Percentiles rank a stretch among this genome's conserved stretches.
phyloP scores from a whole-genome alignment of 2,329 filamentous ascomycete genomes.

The Akanthomyces dipterigenus region DNA sequence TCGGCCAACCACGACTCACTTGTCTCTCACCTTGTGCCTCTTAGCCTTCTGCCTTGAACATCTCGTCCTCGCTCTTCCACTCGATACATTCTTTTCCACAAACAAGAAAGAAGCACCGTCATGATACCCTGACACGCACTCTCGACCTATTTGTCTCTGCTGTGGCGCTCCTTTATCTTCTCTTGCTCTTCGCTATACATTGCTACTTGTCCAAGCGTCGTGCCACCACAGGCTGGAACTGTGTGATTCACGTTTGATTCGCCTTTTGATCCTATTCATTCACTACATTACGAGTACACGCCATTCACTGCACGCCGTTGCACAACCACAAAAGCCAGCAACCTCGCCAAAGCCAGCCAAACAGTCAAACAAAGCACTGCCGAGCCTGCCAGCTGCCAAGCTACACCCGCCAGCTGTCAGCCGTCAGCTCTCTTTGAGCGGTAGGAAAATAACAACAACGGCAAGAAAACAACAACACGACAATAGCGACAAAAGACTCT shows the following conservation, averaged over 20 bases:
- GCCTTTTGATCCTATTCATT: background rate
- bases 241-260: constrained; percentile 4
- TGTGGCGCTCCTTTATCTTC: background rate
- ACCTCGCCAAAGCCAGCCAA: background rate
- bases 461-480: constrained; percentile 1
- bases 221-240: constrained; percentile 11
- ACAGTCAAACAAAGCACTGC: background rate
- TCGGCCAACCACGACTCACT: background rate
- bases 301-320: background rate
- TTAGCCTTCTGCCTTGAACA: background rate
- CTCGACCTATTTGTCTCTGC: background rate
- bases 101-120: background rate
- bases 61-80: background rate
- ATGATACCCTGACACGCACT: background rate
- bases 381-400: background rate
- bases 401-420: background rate
- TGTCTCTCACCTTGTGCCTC: background rate
- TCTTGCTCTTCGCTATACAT: background rate
- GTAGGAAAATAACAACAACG: background rate
- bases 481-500: background rate
- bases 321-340: background rate
- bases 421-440: background rate
- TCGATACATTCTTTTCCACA: background rate
- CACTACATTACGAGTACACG: background rate
- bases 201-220: background rate